phyloP scores from a whole-genome alignment of 2,329 filamentous ascomycete genomes.

The Pseudonectria foliicola region DNA sequence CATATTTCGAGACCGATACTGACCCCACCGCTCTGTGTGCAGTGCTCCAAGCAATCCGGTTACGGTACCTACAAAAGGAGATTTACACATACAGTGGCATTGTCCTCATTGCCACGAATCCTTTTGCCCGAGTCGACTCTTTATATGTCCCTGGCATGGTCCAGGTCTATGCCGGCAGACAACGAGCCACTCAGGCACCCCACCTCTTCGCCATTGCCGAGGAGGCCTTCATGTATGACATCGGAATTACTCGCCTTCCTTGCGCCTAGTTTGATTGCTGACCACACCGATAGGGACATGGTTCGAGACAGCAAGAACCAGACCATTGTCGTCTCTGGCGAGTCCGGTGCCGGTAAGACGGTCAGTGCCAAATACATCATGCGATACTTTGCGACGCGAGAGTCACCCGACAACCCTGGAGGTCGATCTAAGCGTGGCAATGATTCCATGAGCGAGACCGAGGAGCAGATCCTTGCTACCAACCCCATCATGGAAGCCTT shows the following conservation, averaged over 20 bases:
- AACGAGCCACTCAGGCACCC: slow-evolving; percentile 90
- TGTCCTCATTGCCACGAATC: slow-evolving; percentile 96
- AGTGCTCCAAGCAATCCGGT: slow-evolving; percentile 95
- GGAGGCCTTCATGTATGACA: slow-evolving; percentile 81
- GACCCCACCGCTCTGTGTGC: slow-evolving; percentile 16
- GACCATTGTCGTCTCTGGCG: slow-evolving; percentile 97
- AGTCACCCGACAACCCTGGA: slow-evolving; percentile 80
- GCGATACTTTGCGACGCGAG: slow-evolving; percentile 97
- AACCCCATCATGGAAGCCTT: slow-evolving; percentile 99
- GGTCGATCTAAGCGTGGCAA: slow-evolving; percentile 67
- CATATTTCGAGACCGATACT: slow-evolving; percentile 11
- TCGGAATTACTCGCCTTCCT: too few species aligned
- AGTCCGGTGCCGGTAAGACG: slow-evolving; percentile 97
- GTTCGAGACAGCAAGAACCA: slow-evolving; percentile 92
- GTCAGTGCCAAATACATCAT: slow-evolving; percentile 99
- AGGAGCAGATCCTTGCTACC: slow-evolving; percentile 95
- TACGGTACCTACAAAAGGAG: slow-evolving; percentile 96
- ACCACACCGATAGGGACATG: slow-evolving; percentile 69
- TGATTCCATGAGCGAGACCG: slow-evolving; percentile 89
- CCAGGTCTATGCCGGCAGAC: slow-evolving; percentile 97
- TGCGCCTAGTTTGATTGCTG: slow-evolving; percentile 21
- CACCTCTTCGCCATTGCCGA: slow-evolving; percentile 98
- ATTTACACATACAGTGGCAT: slow-evolving; percentile 99
- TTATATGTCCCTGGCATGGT: slow-evolving; percentile 99
- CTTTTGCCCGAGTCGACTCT: slow-evolving; percentile 94